These are phyloP conservation scores for Volvox carteri DNA, from an alignment of 163 green algal species.

Conservation along the genomic window DNA sequence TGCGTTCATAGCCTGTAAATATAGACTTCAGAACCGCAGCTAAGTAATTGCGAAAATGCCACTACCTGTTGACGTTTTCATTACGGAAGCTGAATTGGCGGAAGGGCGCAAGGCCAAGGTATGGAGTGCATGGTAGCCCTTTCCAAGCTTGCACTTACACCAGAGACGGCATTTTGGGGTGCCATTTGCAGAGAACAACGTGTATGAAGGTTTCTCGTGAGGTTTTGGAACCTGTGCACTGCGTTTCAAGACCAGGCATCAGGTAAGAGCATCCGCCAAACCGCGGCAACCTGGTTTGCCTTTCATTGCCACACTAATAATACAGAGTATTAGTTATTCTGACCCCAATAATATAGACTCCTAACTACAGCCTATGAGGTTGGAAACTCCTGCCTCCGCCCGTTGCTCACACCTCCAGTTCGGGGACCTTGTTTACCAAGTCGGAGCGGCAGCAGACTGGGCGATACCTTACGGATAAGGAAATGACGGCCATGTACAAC, in stretches of 20 bases:
- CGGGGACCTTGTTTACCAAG: neutral
- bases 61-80: conserved; percentile 18
- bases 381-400: too few relatives aligned
- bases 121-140: neutral
- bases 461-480: conserved; percentile 17
- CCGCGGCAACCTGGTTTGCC: neutral
- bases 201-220: conserved; percentile 21
- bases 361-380: too few relatives aligned
- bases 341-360: too few relatives aligned
- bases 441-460: neutral
- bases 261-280: conserved; percentile 11
- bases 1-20: neutral
- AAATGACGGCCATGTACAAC: conserved; percentile 41
- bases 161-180: neutral
- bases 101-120: conserved; percentile 31
- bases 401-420: too few relatives aligned
- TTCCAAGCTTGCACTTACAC: neutral
- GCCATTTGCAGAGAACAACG: conserved; percentile 13
- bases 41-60: neutral
- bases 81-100: conserved; percentile 29
- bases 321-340: too few relatives aligned
- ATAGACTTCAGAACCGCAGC: neutral
- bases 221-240: conserved; percentile 4
- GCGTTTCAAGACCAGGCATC: conserved; percentile 16
- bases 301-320: too few relatives aligned